Percentiles rank a stretch among this genome's conserved stretches.
phyloP scores from a whole-genome alignment of 768 basidiomycete species.

The Royoungia palumana region DNA sequence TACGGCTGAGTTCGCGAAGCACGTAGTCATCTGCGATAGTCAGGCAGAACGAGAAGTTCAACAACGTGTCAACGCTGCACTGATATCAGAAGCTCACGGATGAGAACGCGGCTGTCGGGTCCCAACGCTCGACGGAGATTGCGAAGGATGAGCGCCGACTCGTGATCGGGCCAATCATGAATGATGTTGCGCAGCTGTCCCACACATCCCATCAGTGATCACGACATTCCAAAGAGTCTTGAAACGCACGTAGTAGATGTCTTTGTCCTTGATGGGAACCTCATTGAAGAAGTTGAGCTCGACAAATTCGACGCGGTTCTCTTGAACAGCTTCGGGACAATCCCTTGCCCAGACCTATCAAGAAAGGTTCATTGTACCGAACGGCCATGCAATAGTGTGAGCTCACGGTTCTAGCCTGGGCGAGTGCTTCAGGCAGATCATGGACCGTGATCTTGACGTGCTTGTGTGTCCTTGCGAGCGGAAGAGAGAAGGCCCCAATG shows the following conservation, averaged over 20 bases:
- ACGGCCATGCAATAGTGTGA: too few relatives aligned
- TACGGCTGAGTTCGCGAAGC: constrained; percentile 17
- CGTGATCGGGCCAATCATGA: too few relatives aligned
- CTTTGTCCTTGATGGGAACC: constrained; percentile 15
- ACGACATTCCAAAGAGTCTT: too few relatives aligned
- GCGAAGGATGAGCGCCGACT: too few relatives aligned
- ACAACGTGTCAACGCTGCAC: not conserved
- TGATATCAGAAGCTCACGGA: constrained; percentile 20
- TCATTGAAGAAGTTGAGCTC: constrained; percentile 23
- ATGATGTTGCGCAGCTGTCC: too few relatives aligned
- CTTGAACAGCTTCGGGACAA: too few relatives aligned
- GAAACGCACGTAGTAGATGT: constrained; percentile 29
- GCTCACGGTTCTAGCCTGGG: constrained; percentile 17
- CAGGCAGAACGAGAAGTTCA: not conserved
- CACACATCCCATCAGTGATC: too few relatives aligned
- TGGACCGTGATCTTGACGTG: constrained; percentile 32
- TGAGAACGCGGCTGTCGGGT: constrained; percentile 29
- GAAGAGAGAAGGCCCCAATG: too few relatives aligned
- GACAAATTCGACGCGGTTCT: constrained; percentile 19
- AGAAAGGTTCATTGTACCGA: too few relatives aligned
- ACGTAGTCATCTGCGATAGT: constrained; percentile 21
- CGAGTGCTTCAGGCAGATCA: constrained; percentile 26
- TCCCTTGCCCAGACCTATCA: too few relatives aligned
- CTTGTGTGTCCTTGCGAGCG: constrained; percentile 26
- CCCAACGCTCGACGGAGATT: constrained; percentile 29